Conservation (phyloP, 495 filamentous ascomycete genomes). For the Daldinia decipiens region DNA sequence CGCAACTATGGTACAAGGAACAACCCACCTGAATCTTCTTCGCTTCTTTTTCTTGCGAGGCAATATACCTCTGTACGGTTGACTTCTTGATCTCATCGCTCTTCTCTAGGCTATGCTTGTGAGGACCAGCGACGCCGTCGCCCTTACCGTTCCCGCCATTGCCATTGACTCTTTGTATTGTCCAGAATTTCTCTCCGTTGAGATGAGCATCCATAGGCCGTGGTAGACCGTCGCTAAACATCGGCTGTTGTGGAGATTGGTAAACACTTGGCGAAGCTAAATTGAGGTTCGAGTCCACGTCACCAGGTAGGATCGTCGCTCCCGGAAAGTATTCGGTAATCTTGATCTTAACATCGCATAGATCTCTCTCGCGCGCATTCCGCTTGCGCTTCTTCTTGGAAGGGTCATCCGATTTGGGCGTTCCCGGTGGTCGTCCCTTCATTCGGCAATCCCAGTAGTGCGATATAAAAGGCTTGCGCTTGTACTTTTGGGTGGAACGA, state of each 20-base stretch:
- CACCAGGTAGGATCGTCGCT: conserved; percentile 52
- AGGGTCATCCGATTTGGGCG: conserved; percentile 84
- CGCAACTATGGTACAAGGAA: conserved; percentile 39
- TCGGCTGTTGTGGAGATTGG: conserved; percentile 33
- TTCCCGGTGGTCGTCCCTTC: conserved; percentile 85
- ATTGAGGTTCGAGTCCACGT: conserved; percentile 32
- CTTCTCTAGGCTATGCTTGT: conserved; percentile 80
- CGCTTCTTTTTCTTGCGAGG: conserved; percentile 73
- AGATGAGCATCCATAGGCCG: conserved; percentile 32
- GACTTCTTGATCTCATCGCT: conserved; percentile 90
- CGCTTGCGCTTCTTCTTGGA: conserved; percentile 92
- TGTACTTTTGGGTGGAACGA: conserved; percentile 86
- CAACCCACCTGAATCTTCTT: conserved; percentile 72
- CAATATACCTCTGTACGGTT: conserved; percentile 73
- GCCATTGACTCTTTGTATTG: conserved; percentile 80
- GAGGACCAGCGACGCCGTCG: conserved; percentile 70
- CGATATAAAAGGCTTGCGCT: conserved; percentile 82
- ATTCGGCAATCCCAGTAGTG: conserved; percentile 93
- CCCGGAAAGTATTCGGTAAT: conserved; percentile 83
- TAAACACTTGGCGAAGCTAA: conserved; percentile 28
- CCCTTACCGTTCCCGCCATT: conserved; percentile 79
- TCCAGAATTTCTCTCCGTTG: conserved; percentile 69
- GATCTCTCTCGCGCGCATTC: conserved; percentile 75
- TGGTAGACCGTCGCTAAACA: conserved; percentile 36
- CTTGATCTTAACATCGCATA: conserved; percentile 94